These are phyloP conservation scores for Sclerotinia borealis DNA, from an alignment of 2,329 filamentous ascomycete genomes.

Conservation along the genomic window DNA sequence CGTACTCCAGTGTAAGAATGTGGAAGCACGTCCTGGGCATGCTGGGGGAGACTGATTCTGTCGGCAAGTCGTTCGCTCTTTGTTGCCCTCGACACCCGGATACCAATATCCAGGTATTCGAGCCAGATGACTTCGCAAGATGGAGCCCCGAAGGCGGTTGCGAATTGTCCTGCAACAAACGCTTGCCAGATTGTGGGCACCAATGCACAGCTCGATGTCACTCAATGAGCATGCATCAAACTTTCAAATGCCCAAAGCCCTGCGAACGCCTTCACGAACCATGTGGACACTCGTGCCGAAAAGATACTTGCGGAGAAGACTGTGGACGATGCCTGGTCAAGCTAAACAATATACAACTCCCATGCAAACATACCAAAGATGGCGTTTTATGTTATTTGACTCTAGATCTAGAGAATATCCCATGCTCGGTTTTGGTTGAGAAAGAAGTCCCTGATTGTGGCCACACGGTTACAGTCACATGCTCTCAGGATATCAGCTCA, in stretches of 20 bases:
- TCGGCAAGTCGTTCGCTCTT: slow-evolving; percentile 48
- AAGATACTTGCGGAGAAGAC: slow-evolving; percentile 37
- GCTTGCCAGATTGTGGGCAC: slow-evolving; percentile 40
- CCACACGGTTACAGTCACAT: slow-evolving; percentile 47
- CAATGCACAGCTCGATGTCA: slow-evolving; percentile 42
- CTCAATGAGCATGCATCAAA: slow-evolving; percentile 41
- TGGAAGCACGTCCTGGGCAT: slow-evolving; percentile 54
- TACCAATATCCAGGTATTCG: slow-evolving; percentile 28
- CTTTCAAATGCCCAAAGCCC: slow-evolving; percentile 40
- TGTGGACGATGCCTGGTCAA: slow-evolving; percentile 37
- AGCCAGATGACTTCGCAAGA: slow-evolving; percentile 29
- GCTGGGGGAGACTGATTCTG: slow-evolving; percentile 39
- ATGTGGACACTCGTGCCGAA: slow-evolving; percentile 42
- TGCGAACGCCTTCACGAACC: slow-evolving; percentile 39
- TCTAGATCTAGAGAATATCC: slow-evolving; percentile 41
- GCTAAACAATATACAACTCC: slow-evolving; percentile 33
- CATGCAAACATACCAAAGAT: slow-evolving; percentile 36
- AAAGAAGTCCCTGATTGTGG: slow-evolving; percentile 48
- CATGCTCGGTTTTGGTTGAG: slow-evolving; percentile 42
- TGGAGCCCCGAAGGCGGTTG: slow-evolving; percentile 54
- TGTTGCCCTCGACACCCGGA: slow-evolving; percentile 56
- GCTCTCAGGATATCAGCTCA: slow-evolving; percentile 39
- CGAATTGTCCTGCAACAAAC: slow-evolving; percentile 27
- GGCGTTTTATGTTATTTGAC: slow-evolving; percentile 35
- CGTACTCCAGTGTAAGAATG: slow-evolving; percentile 52